Evolutionary conservation across 768 basidiomycete genomes (phyloP), one percentile per base, ranked within the genome.

Genomic region (Pisolithus microcarpus): DNA sequence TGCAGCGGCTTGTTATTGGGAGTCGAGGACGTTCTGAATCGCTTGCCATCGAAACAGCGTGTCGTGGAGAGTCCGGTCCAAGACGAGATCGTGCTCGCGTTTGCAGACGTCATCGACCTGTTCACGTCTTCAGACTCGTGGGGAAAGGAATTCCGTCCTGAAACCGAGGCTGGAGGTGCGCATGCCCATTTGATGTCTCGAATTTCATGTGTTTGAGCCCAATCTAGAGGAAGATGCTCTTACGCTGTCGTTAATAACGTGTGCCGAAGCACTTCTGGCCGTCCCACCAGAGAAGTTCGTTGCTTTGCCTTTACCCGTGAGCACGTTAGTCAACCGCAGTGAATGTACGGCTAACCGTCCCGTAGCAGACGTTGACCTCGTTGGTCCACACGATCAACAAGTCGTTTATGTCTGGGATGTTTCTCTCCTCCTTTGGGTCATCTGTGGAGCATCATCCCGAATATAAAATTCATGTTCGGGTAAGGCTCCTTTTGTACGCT

Each of bases 41-140:
- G 45, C 38, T 13, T 67, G 69, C 56, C 58, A 62, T 45, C 64
- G 56, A 50, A 63, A 54, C 46, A 64, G 23, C 58, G 61, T 13
- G 60, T 61, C n/a, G 63, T 65, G 8, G 72, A 75, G 42, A 66
- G 68, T 4, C 61, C 60, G 39, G 75, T 84, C 9, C 83, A 90
- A 63, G 77, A 84, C 49, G 84, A 87, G 58, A 62, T 80, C 23
- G 70, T 89, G 28, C 70, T 91, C 24, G 78, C 84, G 3, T 70
- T 88, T 24, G 87, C 88, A 7, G 87, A 89, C 61, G 76, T 85
- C 21, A 77, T 89, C 63, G 87, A 89, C 56, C 66, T 75, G 10
- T 81, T 83, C 54, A 57, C 61, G 16, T 62, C 61, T 7, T 66
- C 70, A 5, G 65, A 63, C 43, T 71, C 71, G 15, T 88, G 87